Percentiles rank a stretch among this genome's conserved stretches.
Conservation (phyloP, 1,284 basidiomycete genomes). For the Ceratobasidium sp. region DNA sequence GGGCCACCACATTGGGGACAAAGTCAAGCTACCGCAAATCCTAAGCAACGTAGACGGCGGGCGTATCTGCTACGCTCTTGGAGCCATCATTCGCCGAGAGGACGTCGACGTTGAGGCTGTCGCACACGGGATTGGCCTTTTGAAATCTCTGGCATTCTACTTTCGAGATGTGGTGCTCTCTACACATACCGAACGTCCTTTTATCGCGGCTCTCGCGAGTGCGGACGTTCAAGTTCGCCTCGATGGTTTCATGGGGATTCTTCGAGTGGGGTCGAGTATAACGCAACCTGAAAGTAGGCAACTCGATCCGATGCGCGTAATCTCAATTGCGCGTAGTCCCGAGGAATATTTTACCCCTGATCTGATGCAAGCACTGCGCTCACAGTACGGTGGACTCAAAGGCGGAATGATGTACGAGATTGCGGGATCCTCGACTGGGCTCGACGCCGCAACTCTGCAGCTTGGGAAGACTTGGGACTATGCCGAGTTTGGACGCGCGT, state of each 20-base stretch:
- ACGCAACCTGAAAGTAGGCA: slow-evolving; percentile 8
- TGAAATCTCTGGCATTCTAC: slow-evolving; percentile 13
- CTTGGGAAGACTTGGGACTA: not conserved
- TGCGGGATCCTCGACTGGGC: not conserved
- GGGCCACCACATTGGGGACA: not conserved
- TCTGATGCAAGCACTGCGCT: slow-evolving; percentile 24
- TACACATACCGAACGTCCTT: not conserved
- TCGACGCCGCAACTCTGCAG: not conserved
- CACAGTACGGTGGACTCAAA: slow-evolving; percentile 33
- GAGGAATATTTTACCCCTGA: slow-evolving; percentile 28
- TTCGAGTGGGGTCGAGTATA: slow-evolving; percentile 8
- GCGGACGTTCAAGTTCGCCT: slow-evolving; percentile 16
- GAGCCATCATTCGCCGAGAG: slow-evolving; percentile 12
- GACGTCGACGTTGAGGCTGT: slow-evolving; percentile 26
- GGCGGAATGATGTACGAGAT: slow-evolving; percentile 36
- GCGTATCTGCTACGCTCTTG: slow-evolving; percentile 17
- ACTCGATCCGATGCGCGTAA: slow-evolving; percentile 15
- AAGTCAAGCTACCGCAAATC: not conserved
- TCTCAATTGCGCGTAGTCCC: slow-evolving; percentile 1
- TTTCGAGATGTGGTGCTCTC: slow-evolving; percentile 8
- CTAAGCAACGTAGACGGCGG: not conserved
- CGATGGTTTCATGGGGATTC: not conserved
- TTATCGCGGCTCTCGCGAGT: slow-evolving; percentile 27
- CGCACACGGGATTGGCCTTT: slow-evolving; percentile 2
- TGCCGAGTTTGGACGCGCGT: slow-evolving; percentile 6